phyloP scores from a whole-genome alignment of 1,284 basidiomycete genomes.

The Inonotus hispidus region DNA sequence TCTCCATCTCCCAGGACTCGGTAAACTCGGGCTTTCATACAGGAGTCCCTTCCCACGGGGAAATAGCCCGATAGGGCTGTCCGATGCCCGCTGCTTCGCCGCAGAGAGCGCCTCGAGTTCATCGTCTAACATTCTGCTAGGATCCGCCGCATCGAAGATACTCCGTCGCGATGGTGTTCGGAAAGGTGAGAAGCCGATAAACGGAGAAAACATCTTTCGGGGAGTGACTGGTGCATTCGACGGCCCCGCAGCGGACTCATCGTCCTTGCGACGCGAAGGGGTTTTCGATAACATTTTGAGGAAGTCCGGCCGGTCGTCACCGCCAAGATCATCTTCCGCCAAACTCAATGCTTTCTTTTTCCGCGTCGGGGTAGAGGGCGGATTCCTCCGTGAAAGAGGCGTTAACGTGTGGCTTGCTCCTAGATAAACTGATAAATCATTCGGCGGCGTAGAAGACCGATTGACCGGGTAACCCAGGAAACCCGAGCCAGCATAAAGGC shows the following conservation, averaged over 20 bases:
- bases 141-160: constrained; percentile 16
- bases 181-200: constrained; percentile 16
- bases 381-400: constrained; percentile 1
- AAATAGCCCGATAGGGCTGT: constrained; percentile 17
- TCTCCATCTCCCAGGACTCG: constrained; percentile 16
- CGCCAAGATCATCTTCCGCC: background rate
- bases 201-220: constrained; percentile 11
- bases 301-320: constrained; percentile 3
- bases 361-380: constrained; percentile 13
- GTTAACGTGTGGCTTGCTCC: constrained; percentile 1
- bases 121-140: constrained; percentile 12
- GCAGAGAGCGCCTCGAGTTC: constrained; percentile 17
- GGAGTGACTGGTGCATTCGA: constrained; percentile 10
- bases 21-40: constrained; percentile 18
- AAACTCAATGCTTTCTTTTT: background rate
- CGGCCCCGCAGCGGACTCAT: background rate
- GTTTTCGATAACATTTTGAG: constrained; percentile 1
- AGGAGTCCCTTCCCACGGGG: constrained; percentile 13
- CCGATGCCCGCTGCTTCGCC: constrained; percentile 2
- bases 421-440: constrained; percentile 1
- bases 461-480: constrained; percentile 5
- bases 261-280: background rate
- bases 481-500: constrained; percentile 7
- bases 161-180: constrained; percentile 16
- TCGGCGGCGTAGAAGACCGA: constrained; percentile 9